Evolutionary conservation across 2,329 filamentous ascomycete species (phyloP).

Genomic region (Fusarium virguliforme): DNA sequence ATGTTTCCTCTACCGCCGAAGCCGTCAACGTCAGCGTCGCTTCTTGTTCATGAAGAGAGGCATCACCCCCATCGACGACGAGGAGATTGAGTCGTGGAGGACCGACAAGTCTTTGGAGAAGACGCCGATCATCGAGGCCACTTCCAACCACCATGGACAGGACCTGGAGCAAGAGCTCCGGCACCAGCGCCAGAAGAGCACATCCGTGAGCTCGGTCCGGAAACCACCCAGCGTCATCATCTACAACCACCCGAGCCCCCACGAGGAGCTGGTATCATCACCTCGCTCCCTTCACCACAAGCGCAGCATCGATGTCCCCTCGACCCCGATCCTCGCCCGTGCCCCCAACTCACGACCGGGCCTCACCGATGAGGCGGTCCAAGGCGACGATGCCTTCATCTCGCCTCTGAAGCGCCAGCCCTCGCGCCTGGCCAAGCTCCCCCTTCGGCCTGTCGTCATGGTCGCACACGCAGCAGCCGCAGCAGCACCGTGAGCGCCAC

Average conservation of each 20-base stretch:
- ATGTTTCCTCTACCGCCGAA: conserved; percentile 59
- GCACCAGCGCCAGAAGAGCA: conserved; percentile 52
- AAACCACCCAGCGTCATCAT: conserved; percentile 70
- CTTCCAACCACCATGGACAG: conserved; percentile 15
- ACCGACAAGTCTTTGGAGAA: conserved; percentile 56
- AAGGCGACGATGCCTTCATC: conserved; percentile 74
- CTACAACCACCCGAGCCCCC: conserved; percentile 60
- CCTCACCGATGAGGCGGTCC: conserved; percentile 73
- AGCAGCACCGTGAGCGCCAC: conserved; percentile 62
- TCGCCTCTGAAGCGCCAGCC: conserved; percentile 67
- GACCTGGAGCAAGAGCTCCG: conserved; percentile 32
- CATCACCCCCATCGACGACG: conserved; percentile 75
- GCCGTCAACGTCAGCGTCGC: conserved; percentile 56
- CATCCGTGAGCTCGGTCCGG: conserved; percentile 56
- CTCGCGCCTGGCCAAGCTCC: conserved; percentile 69
- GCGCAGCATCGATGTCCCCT: conserved; percentile 64
- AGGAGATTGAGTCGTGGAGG: conserved; percentile 78
- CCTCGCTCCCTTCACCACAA: conserved; percentile 55
- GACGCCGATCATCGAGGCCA: conserved; percentile 47
- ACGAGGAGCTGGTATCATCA: conserved; percentile 49
- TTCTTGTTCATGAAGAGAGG: conserved; percentile 67
- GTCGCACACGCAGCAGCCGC: conserved; percentile 62
- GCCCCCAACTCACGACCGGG: conserved; percentile 76
- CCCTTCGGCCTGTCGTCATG: conserved; percentile 56
- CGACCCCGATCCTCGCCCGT: conserved; percentile 69